A percentile compares a stretch with the other conserved stretches of the same genome.
phyloP scores from a whole-genome alignment of 495 filamentous ascomycete species.

The Aspergillus panamensis region DNA sequence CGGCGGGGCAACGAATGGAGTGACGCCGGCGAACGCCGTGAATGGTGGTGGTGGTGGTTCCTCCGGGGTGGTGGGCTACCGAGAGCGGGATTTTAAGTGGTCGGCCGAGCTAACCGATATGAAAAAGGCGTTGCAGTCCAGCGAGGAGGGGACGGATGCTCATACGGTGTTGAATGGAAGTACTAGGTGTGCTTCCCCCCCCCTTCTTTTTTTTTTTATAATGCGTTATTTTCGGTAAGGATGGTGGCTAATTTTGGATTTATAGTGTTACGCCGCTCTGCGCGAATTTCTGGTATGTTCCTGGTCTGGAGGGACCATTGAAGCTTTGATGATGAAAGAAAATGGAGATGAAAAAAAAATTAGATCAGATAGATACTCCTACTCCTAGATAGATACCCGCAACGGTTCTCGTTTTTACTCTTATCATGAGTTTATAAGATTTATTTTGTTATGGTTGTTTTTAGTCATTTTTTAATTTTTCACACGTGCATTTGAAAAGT shows the following conservation, averaged over 20 bases:
- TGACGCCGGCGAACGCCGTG: not conserved
- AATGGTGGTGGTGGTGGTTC: not conserved
- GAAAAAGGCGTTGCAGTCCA: slow-evolving; percentile 43
- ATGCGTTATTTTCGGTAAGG: too few species aligned
- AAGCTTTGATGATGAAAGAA: slow-evolving; percentile 43
- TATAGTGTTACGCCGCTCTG: slow-evolving; percentile 80
- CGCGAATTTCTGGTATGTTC: slow-evolving; percentile 87
- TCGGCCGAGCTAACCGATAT: slow-evolving; percentile 45
- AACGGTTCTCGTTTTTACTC: slow-evolving; percentile 21
- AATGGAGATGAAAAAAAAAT: slow-evolving; percentile 6
- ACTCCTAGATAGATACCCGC: slow-evolving; percentile 7
- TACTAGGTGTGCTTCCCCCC: slow-evolving; percentile 35
- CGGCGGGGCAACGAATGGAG: not conserved
- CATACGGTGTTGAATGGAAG: slow-evolving; percentile 81
- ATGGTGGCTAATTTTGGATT: slow-evolving; percentile 37
- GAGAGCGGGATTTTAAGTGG: slow-evolving; percentile 42
- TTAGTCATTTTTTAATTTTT: slow-evolving; percentile 3
- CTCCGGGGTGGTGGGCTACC: too few species aligned
- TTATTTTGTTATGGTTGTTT: not conserved
- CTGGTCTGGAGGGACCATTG: slow-evolving; percentile 64
- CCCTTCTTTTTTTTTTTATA: not conserved
- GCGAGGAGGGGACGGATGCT: slow-evolving; percentile 81
- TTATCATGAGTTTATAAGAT: slow-evolving; percentile 3
- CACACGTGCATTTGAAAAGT: not conserved
- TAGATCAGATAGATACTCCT: slow-evolving; percentile 22